Percentiles rank a stretch among this genome's conserved stretches.
Evolutionary conservation across 345 rosid species (phyloP).

Genomic region (Murraya paniculata): DNA sequence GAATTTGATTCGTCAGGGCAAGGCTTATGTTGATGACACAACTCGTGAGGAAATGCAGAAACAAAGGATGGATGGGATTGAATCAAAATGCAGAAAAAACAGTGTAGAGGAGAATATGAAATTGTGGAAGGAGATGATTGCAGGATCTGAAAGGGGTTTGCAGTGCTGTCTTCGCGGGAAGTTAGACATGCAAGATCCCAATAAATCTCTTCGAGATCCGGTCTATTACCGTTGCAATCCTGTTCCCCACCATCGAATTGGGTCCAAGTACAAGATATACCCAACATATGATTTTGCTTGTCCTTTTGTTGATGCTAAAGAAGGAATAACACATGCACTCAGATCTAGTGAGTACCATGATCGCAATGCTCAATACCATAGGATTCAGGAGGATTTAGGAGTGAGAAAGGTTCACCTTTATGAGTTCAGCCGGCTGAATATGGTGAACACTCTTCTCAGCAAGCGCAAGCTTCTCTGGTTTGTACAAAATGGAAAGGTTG

Average conservation of each 20-base stretch:
- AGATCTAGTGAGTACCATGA: constrained; percentile 82
- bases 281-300: constrained; percentile 99
- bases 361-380: constrained; percentile 75
- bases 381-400: constrained; percentile 81
- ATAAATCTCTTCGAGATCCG: constrained; percentile 91
- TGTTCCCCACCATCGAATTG: constrained; percentile 82
- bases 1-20: constrained; percentile 64
- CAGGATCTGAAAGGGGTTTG: constrained; percentile 68
- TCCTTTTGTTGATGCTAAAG: constrained; percentile 78
- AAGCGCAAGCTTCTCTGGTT: constrained; percentile 94
- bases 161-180: constrained; percentile 90
- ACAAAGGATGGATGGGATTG: constrained; percentile 94
- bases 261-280: constrained; percentile 74
- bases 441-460: constrained; percentile 83
- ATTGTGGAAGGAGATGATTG: constrained; percentile 89
- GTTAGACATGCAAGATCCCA: constrained; percentile 89
- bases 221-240: constrained; percentile 94
- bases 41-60: constrained; percentile 82
- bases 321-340: constrained; percentile 90
- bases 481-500: constrained; percentile 73
- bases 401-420: constrained; percentile 57
- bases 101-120: constrained; percentile 59
- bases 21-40: constrained; percentile 92
- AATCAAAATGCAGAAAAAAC: constrained; percentile 72
- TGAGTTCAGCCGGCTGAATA: constrained; percentile 75